Percentiles rank a stretch among this genome's conserved stretches.
These are phyloP conservation scores for Protomyces arabidopsidicola DNA, from an alignment of 1,139 yeast species.

Conservation along the genomic window DNA sequence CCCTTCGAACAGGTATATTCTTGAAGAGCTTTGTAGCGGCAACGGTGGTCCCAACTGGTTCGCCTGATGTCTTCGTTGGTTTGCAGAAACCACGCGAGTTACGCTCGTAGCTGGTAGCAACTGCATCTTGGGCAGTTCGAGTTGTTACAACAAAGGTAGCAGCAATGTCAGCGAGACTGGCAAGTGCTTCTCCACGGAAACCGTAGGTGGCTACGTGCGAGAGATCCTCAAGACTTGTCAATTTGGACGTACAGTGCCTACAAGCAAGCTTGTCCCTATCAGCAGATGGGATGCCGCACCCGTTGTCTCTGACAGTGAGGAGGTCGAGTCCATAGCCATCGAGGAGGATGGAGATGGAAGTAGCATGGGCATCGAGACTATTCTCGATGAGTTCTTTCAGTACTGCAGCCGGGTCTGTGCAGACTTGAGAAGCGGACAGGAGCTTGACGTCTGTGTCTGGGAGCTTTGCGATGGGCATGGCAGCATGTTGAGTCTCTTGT, in stretches of 20 bases:
- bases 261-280: constrained; percentile 52
- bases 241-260: constrained; percentile 57
- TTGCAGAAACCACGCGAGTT: constrained; percentile 38
- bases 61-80: constrained; percentile 29
- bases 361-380: constrained; percentile 59
- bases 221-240: constrained; percentile 46
- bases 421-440: constrained; percentile 31
- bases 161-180: constrained; percentile 44
- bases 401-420: constrained; percentile 44
- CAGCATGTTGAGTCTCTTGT: background rate
- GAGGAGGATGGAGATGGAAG: constrained; percentile 48
- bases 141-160: constrained; percentile 40
- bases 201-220: constrained; percentile 50
- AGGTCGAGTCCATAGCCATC: constrained; percentile 52
- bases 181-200: constrained; percentile 64
- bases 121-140: constrained; percentile 37
- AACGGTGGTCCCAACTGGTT: constrained; percentile 43
- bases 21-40: constrained; percentile 40
- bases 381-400: constrained; percentile 61
- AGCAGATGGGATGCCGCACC: constrained; percentile 52
- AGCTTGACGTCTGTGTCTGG: constrained; percentile 17
- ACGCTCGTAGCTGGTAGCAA: constrained; percentile 44
- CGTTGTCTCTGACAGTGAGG: constrained; percentile 58
- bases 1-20: constrained; percentile 42
- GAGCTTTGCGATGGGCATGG: constrained; percentile 15